A percentile compares a stretch with the other conserved stretches of the same genome.
phyloP scores from a whole-genome alignment of 2,329 filamentous ascomycete species.

The Didymella keratinophila region DNA sequence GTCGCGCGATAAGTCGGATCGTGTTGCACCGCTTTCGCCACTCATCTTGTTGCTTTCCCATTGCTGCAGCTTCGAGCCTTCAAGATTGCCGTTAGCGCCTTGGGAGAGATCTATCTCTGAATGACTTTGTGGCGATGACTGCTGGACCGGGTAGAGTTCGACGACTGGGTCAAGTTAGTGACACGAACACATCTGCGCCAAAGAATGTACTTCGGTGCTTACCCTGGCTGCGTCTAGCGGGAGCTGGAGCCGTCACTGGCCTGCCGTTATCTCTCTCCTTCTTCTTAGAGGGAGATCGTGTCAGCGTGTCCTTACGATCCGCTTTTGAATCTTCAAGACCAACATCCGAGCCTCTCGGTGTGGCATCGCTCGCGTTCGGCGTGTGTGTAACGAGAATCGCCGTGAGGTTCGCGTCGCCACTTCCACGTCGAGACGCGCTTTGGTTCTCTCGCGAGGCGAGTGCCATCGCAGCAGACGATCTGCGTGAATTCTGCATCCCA shows the following conservation, averaged over 20 bases:
- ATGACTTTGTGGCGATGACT: slow-evolving; percentile 44
- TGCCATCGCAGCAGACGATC: slow-evolving; percentile 42
- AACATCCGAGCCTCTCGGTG: slow-evolving; percentile 26
- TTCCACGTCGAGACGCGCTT: slow-evolving; percentile 48
- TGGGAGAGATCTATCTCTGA: slow-evolving; percentile 47
- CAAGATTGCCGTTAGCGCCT: slow-evolving; percentile 42
- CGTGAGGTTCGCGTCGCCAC: slow-evolving; percentile 51
- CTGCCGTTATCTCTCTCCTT: slow-evolving; percentile 37
- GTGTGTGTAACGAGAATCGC: slow-evolving; percentile 51
- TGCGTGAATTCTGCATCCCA: slow-evolving; percentile 33
- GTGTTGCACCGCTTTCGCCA: slow-evolving; percentile 40
- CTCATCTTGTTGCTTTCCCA: slow-evolving; percentile 46
- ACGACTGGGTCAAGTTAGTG: slow-evolving; percentile 30
- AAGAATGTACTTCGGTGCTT: slow-evolving; percentile 29
- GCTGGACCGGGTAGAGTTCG: slow-evolving; percentile 42
- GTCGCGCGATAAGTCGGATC: slow-evolving; percentile 44
- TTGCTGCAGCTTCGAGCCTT: slow-evolving; percentile 41
- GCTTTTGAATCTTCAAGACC: slow-evolving; percentile 29
- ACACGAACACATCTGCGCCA: neutral
- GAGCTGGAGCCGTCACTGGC: slow-evolving; percentile 48
- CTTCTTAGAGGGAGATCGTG: slow-evolving; percentile 31
- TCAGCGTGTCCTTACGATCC: slow-evolving; percentile 43
- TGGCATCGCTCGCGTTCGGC: slow-evolving; percentile 38
- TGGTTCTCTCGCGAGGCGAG: slow-evolving; percentile 43
- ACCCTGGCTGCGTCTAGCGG: slow-evolving; percentile 46